Percentiles rank a stretch among this genome's conserved stretches.
phyloP scores from a whole-genome alignment of 805 yeast genomes.

The Ogataea henricii region DNA sequence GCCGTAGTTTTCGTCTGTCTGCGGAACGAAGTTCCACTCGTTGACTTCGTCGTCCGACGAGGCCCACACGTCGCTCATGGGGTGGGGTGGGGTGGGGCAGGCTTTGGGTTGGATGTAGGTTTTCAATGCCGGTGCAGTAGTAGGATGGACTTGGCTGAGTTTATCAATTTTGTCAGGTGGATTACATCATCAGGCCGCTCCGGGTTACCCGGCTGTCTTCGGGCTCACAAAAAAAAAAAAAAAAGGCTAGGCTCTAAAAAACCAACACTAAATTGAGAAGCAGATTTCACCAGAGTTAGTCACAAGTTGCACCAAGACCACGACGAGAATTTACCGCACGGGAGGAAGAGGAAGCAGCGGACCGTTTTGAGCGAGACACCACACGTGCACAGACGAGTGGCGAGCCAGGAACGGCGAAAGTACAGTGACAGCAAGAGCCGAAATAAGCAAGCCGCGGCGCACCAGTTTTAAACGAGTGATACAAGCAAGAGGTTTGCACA shows the following conservation, averaged over 20 bases:
- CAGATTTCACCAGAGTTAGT: too few species aligned
- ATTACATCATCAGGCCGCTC: not conserved
- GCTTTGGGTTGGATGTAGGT: not conserved
- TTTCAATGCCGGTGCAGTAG: too few species aligned
- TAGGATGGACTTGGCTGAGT: too few species aligned
- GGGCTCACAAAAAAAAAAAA: not conserved
- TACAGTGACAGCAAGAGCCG: not conserved
- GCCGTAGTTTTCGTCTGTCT: slow-evolving; percentile 40
- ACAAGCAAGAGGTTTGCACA: not conserved
- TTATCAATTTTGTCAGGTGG: too few species aligned
- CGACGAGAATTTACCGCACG: not conserved
- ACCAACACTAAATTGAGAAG: not conserved
- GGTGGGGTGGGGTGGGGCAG: not conserved
- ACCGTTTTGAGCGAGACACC: not conserved
- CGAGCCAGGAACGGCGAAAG: not conserved
- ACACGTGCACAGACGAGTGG: not conserved
- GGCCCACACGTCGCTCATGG: slow-evolving; percentile 32
- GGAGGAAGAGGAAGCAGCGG: slow-evolving; percentile 2
- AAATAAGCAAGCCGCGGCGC: slow-evolving; percentile 7
- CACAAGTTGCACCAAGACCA: not conserved
- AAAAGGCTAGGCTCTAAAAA: not conserved
- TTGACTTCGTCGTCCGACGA: slow-evolving; percentile 32
- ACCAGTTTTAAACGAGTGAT: not conserved
- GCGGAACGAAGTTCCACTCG: slow-evolving; percentile 30
- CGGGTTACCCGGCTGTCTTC: not conserved